These are phyloP conservation scores for Amyloporia xantha DNA, from an alignment of 768 basidiomycete species.

Conservation along the genomic window DNA sequence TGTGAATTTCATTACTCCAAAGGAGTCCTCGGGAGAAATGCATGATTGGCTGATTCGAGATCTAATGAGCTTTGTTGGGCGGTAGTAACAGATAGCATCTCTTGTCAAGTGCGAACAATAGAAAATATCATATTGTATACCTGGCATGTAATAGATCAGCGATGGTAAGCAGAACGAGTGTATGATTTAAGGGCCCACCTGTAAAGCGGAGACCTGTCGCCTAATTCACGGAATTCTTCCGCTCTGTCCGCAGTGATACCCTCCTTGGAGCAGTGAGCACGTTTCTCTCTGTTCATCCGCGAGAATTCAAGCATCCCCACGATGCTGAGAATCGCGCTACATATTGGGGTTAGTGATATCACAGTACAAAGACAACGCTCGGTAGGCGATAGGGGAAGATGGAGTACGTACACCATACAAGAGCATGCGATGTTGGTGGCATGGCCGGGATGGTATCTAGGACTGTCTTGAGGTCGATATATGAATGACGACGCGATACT, in stretches of 20 bases:
- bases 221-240: neutral
- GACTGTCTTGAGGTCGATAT: constrained; percentile 21
- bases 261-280: too few species aligned
- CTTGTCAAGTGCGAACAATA: too few species aligned
- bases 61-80: too few species aligned
- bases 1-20: too few species aligned
- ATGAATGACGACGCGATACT: constrained; percentile 32
- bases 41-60: too few species aligned
- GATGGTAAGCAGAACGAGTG: too few species aligned
- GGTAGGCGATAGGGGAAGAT: too few species aligned
- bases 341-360: neutral
- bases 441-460: constrained; percentile 12
- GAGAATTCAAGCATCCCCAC: neutral
- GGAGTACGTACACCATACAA: constrained; percentile 3
- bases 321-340: constrained; percentile 2
- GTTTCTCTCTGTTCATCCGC: neutral
- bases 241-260: neutral
- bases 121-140: too few species aligned
- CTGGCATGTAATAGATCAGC: too few species aligned
- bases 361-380: neutral
- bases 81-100: too few species aligned
- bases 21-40: too few species aligned
- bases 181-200: too few species aligned
- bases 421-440: constrained; percentile 7
- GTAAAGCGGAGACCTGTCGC: constrained; percentile 1